Base-by-base conservation (phyloP, 2,329 filamentous ascomycete species). In the Colletotrichum salicis region DNA sequence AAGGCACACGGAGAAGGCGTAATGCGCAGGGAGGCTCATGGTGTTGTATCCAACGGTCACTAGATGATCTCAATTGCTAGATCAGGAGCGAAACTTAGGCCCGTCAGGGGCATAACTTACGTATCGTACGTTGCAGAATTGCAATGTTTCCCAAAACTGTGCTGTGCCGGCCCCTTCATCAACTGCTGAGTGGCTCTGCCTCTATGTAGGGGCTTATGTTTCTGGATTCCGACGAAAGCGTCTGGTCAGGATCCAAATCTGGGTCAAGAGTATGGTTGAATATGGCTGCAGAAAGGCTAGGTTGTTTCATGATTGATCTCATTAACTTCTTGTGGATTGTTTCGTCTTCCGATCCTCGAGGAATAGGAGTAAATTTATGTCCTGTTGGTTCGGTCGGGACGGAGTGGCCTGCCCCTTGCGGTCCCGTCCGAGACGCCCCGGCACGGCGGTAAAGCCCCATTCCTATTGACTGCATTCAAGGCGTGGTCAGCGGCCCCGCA, bases 1-100 rank as follows among this genome's bases (percentile, higher is more conserved):
- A 37, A 37, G 37, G 31, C 68, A 67, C 51, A 22, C 67, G n/a
- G 37, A 71, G 64, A 67, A 67, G 64, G 64, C 64, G 37, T 71
- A 51, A 64, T 35, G 31, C 24, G 29, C 13, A 64, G 10, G 31
- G 48, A 27, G 31, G 41, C 19, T 19, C 10, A 13, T 54, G 45
- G 4, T 62, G 59, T 15, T 35, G 45, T 15, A 35, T 22, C n/a
- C 24, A 7, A 5, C 41, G 19, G 19, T 48, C 41, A 48, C 19
- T n/a, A 11, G 19, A 11, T 48, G 19, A 11, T 48, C 4, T 11
- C 4, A 22, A 10, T 22, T n/a, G 0, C 19, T 48, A n/a, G 10
- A 48, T 10, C 41, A 11, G 19, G 41, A n/a, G 19, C 19, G 7
- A 48, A 48, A 48, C 19, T 1, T 5, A 29, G 27, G 27, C 27